Base-by-base conservation (phyloP, 306 rosid genomes). In the Oemleria cerasiformis region DNA sequence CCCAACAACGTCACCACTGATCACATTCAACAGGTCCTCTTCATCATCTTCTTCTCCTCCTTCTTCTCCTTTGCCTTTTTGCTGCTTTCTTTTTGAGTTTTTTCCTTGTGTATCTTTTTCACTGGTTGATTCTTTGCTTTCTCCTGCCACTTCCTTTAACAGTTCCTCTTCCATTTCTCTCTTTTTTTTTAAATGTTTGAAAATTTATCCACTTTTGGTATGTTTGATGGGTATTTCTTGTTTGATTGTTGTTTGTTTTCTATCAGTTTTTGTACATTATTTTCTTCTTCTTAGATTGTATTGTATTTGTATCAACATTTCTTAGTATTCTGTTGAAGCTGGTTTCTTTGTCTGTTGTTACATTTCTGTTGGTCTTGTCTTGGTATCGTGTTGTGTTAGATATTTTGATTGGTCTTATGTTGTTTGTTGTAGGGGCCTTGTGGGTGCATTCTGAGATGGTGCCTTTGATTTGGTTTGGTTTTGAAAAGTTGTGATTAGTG, bases 1-100 rank as follows among this genome's bases (percentile, higher is more conserved):
- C 96, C 99, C 63, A 91, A 82, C 90, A 95, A 84, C 88, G 97
- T 91, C 91, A 95, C 99, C 15, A 89, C 97, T 81, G 99, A 95
- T 91, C 99, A 95, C 67, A 95, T 95, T 89, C 99, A 95, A 82
- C 99, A 95, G 97, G 99, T 95, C 77, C 67, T 79, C 67, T 62
- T 34, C 62, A 13, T 7, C 20, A 8, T 50, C 19, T 25, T 25
- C 55, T 49, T 0, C 53, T 43, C 3, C 50, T 16, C 3, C 55
- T 50, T 61, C 72, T 19, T 25, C 67, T 63, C 7, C 73, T 68
- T 30, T 59, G 64, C 59, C 71, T 60, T 59, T 62, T 60, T 43
- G 19, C 55, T 9, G 4, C 2, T 6, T 17, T 13, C 47, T 51
- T 19, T 15, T 47, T 60, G 25, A n/a, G 13, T 20, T 20, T 5